A percentile compares a stretch with the other conserved stretches of the same genome.
These are phyloP conservation scores for Lolium multiflorum DNA, from an alignment of 176 grass and related monocot species.

Conservation along the genomic window DNA sequence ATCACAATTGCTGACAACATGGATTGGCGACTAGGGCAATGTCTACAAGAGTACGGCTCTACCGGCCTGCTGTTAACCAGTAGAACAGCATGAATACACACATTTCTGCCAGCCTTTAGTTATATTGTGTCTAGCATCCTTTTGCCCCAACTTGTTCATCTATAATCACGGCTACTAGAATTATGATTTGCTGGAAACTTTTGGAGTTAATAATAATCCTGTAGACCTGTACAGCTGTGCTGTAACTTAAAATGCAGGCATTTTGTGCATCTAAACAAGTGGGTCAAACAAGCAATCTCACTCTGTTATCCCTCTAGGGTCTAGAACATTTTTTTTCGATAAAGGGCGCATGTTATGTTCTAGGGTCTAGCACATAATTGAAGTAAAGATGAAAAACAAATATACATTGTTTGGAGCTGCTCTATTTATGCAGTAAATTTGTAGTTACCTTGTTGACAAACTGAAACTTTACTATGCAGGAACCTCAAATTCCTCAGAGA, in stretches of 20 bases:
- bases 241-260: background rate
- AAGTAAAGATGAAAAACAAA: background rate
- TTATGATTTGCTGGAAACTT: background rate
- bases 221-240: background rate
- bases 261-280: background rate
- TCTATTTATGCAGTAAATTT: slow-evolving; percentile 17
- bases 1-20: slow-evolving; percentile 9
- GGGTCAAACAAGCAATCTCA: background rate
- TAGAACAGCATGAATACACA: slow-evolving; percentile 16
- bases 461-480: slow-evolving; percentile 49
- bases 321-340: background rate
- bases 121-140: slow-evolving; percentile 23
- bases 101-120: background rate
- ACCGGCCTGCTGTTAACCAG: slow-evolving; percentile 25
- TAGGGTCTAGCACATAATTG: background rate
- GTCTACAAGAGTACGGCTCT: slow-evolving; percentile 2
- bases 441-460: slow-evolving; percentile 16
- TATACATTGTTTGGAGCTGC: slow-evolving; percentile 1
- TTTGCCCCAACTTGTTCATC: slow-evolving; percentile 17
- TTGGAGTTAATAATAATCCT: background rate
- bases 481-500: slow-evolving; percentile 53
- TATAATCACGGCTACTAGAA: background rate
- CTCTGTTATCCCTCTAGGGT: background rate
- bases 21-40: slow-evolving; percentile 34
- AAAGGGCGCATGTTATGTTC: too few species aligned